Percentiles rank a stretch among this genome's conserved stretches.
These are phyloP conservation scores for Trametes villosa DNA, from an alignment of 768 basidiomycete genomes.

Conservation along the genomic window DNA sequence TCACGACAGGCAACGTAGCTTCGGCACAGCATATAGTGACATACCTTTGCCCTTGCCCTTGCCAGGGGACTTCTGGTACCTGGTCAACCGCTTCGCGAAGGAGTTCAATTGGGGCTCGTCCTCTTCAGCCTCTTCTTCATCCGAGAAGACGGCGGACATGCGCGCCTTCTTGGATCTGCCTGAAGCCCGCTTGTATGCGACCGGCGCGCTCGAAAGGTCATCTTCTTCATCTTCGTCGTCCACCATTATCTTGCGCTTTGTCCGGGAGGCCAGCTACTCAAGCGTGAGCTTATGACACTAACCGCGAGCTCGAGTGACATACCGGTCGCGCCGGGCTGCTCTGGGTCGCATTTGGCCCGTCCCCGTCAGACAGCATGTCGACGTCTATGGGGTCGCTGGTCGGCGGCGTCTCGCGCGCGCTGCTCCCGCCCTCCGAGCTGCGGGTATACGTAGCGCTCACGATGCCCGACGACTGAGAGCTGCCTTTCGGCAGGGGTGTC, in stretches of 20 bases:
- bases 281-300: not conserved
- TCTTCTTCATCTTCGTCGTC: conserved; percentile 84
- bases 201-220: conserved; percentile 13
- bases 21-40: conserved; percentile 10
- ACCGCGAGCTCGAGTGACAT: conserved; percentile 2
- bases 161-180: conserved; percentile 66
- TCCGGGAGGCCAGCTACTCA: conserved; percentile 2
- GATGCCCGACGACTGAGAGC: conserved; percentile 44
- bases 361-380: conserved; percentile 64
- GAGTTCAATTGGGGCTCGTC: conserved; percentile 41
- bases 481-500: conserved; percentile 25
- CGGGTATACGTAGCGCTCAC: conserved; percentile 39
- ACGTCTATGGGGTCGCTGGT: conserved; percentile 81
- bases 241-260: conserved; percentile 63
- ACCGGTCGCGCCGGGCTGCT: conserved; percentile 22
- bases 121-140: conserved; percentile 56
- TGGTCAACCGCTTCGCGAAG: conserved; percentile 63
- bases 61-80: conserved; percentile 65
- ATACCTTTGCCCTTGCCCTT: conserved; percentile 50
- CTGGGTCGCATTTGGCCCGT: conserved; percentile 39
- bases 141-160: conserved; percentile 48
- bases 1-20: not conserved
- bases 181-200: conserved; percentile 31
- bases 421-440: conserved; percentile 55
- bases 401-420: conserved; percentile 63